phyloP scores from a whole-genome alignment of 75 land plant species.

The Picea sitchensis region DNA sequence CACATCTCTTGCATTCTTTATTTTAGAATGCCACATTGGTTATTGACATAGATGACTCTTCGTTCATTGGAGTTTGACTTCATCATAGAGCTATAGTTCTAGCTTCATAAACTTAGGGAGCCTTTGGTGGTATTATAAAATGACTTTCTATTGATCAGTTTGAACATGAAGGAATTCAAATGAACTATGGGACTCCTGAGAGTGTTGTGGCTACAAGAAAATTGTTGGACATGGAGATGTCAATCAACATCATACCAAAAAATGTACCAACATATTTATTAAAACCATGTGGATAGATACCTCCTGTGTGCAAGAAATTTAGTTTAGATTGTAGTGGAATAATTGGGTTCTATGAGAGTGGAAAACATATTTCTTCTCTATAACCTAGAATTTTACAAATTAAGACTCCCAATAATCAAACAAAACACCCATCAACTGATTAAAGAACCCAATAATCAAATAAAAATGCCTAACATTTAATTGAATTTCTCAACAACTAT shows the following conservation, averaged over 20 bases:
- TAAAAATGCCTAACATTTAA: too few relatives aligned
- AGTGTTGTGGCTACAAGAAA: constrained; percentile 42
- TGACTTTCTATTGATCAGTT: constrained; percentile 53
- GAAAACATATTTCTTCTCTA: constrained; percentile 76
- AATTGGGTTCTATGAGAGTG: constrained; percentile 88
- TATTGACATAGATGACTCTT: too few relatives aligned
- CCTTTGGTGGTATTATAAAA: constrained; percentile 44
- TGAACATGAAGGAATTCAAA: constrained; percentile 50
- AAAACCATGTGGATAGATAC: constrained; percentile 98
- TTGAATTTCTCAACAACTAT: too few relatives aligned
- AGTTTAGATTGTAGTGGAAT: constrained; percentile 94
- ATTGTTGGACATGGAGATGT: constrained; percentile 39
- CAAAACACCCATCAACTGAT: too few relatives aligned
- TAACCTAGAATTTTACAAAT: constrained; percentile 93
- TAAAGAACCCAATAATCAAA: too few relatives aligned
- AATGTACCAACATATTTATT: constrained; percentile 73
- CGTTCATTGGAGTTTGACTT: too few relatives aligned
- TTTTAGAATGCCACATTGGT: too few relatives aligned
- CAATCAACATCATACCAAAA: constrained; percentile 34
- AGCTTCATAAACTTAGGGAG: constrained; percentile 49
- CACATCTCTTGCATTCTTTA: too few relatives aligned
- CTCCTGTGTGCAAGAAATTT: constrained; percentile 93
- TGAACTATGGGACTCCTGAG: constrained; percentile 55
- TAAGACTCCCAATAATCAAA: constrained; percentile 40
- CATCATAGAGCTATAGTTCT: constrained; percentile 20